Evolutionary conservation across 768 basidiomycete genomes (phyloP), one percentile per base, ranked within the genome.

Genomic region (Boletus sensibilis): DNA sequence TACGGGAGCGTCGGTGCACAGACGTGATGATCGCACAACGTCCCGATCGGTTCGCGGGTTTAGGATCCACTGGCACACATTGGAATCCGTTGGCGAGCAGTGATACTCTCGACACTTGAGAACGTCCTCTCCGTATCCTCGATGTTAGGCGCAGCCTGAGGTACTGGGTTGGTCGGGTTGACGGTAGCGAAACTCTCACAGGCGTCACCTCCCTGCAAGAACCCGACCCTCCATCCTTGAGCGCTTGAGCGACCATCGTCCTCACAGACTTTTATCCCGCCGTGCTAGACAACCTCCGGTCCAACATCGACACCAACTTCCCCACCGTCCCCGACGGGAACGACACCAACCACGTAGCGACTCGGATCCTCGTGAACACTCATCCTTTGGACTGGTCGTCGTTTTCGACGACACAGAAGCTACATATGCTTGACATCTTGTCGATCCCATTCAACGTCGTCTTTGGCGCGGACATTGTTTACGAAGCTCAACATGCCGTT

Each of bases 1-100:
- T 86, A 83, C 59, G 72, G 76, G 13, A 88, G 85, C 52, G 83
- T 92, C 18, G 92, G 92, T 1, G 85, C 90, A 27, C 92, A 94
- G 72, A 94, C 92, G 0, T 95, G 92, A 79, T 85, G 72, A 82
- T 94, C 39, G 81, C 80, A 3, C 78, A 84, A 29, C 66, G 76
- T 31, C 88, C 91, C 0, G 65, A 60, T 3, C 59, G 59, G 25
- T 91, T 87, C 64, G n/a, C n/a, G n/a, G 80, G 80, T 10, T 65
- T 84, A 8, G 52, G 23, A 9, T 27, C 18, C 8, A 34, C 20
- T 21, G 14, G 31, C 7, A 18, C 23, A 2, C 43, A 16, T 39
- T n/a, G 20, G 25, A 0, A 16, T n/a, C 31, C 16, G 16, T 34
- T 21, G 16, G 34, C 21, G 5, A 10, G 20, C 3, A 4, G 48